A percentile compares a stretch with the other conserved stretches of the same genome.
These are phyloP conservation scores for Lyophyllum semitale DNA, from an alignment of 768 basidiomycete genomes.

Conservation along the genomic window DNA sequence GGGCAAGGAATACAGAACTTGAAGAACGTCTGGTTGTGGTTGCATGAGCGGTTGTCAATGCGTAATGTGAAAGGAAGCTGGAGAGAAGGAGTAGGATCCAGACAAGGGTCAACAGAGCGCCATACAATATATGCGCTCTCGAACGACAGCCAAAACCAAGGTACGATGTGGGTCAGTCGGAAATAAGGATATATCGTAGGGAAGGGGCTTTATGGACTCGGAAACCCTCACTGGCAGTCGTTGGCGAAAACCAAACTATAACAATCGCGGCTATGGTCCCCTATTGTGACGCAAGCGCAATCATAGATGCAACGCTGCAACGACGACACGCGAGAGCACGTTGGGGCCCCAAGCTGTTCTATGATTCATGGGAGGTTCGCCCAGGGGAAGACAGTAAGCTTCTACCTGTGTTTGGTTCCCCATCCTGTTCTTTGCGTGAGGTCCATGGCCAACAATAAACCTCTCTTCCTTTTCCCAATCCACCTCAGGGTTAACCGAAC, in stretches of 20 bases:
- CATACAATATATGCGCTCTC: slow-evolving; percentile 31
- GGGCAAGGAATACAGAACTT: slow-evolving; percentile 14
- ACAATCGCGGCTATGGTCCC: slow-evolving; percentile 27
- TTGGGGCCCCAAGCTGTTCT: slow-evolving; percentile 17
- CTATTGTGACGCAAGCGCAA: slow-evolving; percentile 28
- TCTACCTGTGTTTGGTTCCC: slow-evolving; percentile 21
- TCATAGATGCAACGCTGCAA: slow-evolving; percentile 19
- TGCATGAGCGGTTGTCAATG: slow-evolving; percentile 4
- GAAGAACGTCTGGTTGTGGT: not conserved
- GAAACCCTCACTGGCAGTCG: slow-evolving; percentile 18
- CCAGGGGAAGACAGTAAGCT: slow-evolving; percentile 12
- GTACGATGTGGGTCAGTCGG: not conserved
- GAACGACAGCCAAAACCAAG: slow-evolving; percentile 36
- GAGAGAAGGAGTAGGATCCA: slow-evolving; percentile 33
- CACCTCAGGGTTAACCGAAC: slow-evolving; percentile 16
- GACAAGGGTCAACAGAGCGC: slow-evolving; percentile 28
- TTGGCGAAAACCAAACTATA: slow-evolving; percentile 27
- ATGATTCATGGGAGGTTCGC: not conserved
- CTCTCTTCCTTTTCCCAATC: slow-evolving; percentile 19
- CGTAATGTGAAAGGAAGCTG: slow-evolving; percentile 29
- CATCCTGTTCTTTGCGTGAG: slow-evolving; percentile 14
- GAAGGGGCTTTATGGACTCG: too few species aligned
- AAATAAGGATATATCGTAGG: too few species aligned
- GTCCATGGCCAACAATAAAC: not conserved
- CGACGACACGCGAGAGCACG: slow-evolving; percentile 21